These are phyloP conservation scores for Daldinia childiae DNA, from an alignment of 495 filamentous ascomycete species.

Conservation along the genomic window DNA sequence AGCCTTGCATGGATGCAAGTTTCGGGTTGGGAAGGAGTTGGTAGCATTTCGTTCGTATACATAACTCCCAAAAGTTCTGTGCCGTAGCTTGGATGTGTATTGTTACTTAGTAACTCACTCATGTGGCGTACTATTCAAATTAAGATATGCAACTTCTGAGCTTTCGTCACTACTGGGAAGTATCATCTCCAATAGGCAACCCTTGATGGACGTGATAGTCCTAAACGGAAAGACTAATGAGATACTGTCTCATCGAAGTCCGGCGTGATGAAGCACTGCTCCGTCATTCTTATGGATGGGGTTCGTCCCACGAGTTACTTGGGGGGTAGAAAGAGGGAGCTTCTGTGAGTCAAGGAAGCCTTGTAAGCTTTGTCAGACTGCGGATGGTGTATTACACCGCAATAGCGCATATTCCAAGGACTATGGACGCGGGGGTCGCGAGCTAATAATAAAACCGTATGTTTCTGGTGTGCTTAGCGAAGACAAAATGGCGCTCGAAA, in stretches of 20 bases:
- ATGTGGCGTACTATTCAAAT: slow-evolving; percentile 31
- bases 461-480: not conserved
- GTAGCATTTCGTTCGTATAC: not conserved
- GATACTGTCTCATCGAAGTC: slow-evolving; percentile 37
- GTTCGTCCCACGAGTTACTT: slow-evolving; percentile 3
- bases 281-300: slow-evolving; percentile 10
- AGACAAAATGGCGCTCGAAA: not conserved
- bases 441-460: slow-evolving; percentile 17
- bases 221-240: slow-evolving; percentile 25
- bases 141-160: slow-evolving; percentile 32
- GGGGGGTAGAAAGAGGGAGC: slow-evolving; percentile 9
- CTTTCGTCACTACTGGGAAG: slow-evolving; percentile 12
- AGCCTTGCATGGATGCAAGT: slow-evolving; percentile 24
- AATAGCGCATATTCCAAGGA: slow-evolving; percentile 8
- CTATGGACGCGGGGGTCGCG: slow-evolving; percentile 11
- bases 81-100: slow-evolving; percentile 3
- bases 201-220: slow-evolving; percentile 2
- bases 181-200: slow-evolving; percentile 12
- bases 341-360: slow-evolving; percentile 14
- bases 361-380: slow-evolving; percentile 42
- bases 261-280: slow-evolving; percentile 22
- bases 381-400: slow-evolving; percentile 18
- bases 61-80: slow-evolving; percentile 1
- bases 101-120: slow-evolving; percentile 11
- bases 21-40: slow-evolving; percentile 24